Base-by-base conservation (phyloP, 2,329 filamentous ascomycete genomes). In the Chrysoporthe austroafricana region DNA sequence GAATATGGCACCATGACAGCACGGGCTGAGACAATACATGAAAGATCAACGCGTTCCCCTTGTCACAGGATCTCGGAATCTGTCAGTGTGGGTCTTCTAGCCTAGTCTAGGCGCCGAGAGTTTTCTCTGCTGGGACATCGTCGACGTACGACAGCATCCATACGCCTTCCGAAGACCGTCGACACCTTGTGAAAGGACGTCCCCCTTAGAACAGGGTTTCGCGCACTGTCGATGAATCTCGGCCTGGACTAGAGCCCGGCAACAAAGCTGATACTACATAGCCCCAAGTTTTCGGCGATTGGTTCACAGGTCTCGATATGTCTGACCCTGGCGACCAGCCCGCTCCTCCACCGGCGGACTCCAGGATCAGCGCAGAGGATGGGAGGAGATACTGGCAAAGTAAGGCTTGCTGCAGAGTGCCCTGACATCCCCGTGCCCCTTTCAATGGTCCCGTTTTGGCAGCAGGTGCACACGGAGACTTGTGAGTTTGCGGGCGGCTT, bases 321-420 rank as follows among this genome's bases (percentile, higher is more conserved):
- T n/a, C 59, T 46, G 43, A 48, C n/a, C 36, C 26, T 5, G 21
- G 21, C 26, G 8, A 14, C 26, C 61, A 26, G 56, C 36, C 13
- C 59, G 64, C 63, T 34, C 48, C 63, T 34, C 44, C 61, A 6
- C 66, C 70, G n/a, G 69, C 78, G n/a, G 78, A 81, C 64, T 73
- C 76, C 13, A 71, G 74, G 13, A 78, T 81, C 68, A 75, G 74
- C 64, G 73, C 73, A 1, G 75, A 75, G 14, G 78, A 79, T 59
- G 78, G 79, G 16, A 77, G 77, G 18, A 73, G 75, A 34, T 87
- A 86, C 75, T 87, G 84, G 85, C 74, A 84, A 63, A 73, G 74
- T 32, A 73, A 60, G 62, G 26, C 26, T 26, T 26, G 26, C 26
- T 26, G 26, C 26, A 26, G 26, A 2, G 26, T 26, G 36, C 36